Evolutionary conservation across 2,329 filamentous ascomycete species (phyloP), one percentile per base, ranked within the genome.

Genomic region (Ophiocordyceps unilateralis): DNA sequence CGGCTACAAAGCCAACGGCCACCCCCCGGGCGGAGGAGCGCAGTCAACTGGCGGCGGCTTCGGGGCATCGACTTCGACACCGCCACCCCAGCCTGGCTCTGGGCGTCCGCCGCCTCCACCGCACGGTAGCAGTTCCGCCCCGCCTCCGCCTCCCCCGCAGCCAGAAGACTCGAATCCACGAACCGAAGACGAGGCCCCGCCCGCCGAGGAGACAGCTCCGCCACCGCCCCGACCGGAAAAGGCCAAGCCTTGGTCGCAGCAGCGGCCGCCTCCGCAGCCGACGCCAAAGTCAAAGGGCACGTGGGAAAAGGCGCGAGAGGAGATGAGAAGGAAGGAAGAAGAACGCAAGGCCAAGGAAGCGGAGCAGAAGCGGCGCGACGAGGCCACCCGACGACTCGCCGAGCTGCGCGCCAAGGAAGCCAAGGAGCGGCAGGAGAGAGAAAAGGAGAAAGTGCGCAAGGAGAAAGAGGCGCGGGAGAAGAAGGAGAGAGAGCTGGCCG

Each of bases 281-380:
- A 46, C 43, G 22, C 41, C 48, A n/a, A 38, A 45, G 24, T 59
- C 64, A 1, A 71, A 69, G 52, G 64, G 66, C 9, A 65, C 73
- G 0, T 83, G 79, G 79, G 78, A 83, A 50, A 81, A 75, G 55
- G 79, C 78, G 4, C 67, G 78, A 43, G 79, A 83, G 53, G 78
- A 83, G 49, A 80, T 72, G 19, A 66, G 72, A 38, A 71, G 66
- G 45, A 69, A 70, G 44, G 78, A 81, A 49, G 77, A 79, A 49
- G 76, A 81, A 48, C 74, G 76, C 11, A 78, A 69, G 52, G 64
- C 64, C 2, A 70, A 67, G 47, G 74, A 78, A 48, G 75, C 73
- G 3, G 77, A 81, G 48, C 69, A 73, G 48, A 74, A 74, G 49
- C 66, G 70, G 47, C 70, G 68, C 36, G 73, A 76, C 28, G 72